Percentiles rank a stretch among this genome's conserved stretches.
Evolutionary conservation across 2,329 filamentous ascomycete species (phyloP).

Genomic region (Nemania abortiva): DNA sequence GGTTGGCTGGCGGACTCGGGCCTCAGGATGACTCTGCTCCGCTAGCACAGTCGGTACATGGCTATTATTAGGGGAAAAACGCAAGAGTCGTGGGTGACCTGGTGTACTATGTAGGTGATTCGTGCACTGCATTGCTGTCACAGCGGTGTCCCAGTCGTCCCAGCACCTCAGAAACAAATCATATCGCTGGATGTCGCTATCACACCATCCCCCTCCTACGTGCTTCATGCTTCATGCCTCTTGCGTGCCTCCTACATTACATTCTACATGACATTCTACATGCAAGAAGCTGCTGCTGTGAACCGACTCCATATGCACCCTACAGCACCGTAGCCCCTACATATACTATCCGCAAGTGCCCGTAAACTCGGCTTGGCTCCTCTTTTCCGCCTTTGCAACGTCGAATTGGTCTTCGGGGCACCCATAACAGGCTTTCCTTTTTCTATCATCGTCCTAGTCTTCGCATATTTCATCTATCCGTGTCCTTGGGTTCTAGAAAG

Average conservation of each 20-base stretch:
- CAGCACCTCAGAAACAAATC: constrained; percentile 50
- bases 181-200: constrained; percentile 48
- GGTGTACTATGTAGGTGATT: constrained; percentile 39
- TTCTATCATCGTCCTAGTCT: constrained; percentile 37
- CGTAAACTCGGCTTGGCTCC: constrained; percentile 45
- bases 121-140: constrained; percentile 42
- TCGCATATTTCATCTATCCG: constrained; percentile 48
- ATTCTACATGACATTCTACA: constrained; percentile 24
- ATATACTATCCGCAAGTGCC: constrained; percentile 42
- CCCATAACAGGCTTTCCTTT: constrained; percentile 48
- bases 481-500: constrained; percentile 48
- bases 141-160: constrained; percentile 43
- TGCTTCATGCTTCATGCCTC: neutral
- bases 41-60: constrained; percentile 39
- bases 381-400: constrained; percentile 51
- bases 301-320: constrained; percentile 15
- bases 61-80: constrained; percentile 51
- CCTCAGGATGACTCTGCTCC: constrained; percentile 35
- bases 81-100: constrained; percentile 11
- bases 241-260: neutral
- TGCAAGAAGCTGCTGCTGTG: constrained; percentile 42
- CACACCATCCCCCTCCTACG: constrained; percentile 44
- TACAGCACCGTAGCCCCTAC: constrained; percentile 20
- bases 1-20: constrained; percentile 40
- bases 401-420: constrained; percentile 46